These are phyloP conservation scores for Plasmopara halstedii DNA, from an alignment of 352 stramenopile species.

Conservation along the genomic window DNA sequence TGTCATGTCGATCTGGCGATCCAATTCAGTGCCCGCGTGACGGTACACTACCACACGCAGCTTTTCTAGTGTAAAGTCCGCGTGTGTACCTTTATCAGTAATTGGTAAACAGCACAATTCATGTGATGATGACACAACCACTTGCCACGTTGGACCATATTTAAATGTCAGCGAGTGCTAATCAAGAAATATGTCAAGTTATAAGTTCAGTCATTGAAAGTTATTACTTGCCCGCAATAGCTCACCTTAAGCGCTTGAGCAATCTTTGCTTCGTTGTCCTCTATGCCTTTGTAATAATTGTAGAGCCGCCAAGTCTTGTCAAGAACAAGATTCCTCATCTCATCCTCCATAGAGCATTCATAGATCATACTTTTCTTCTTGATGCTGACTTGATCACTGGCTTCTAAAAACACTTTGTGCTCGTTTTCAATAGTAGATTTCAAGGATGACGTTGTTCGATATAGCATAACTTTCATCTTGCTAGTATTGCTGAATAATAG, in stretches of 20 bases:
- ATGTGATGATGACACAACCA: slow-evolving; percentile 38
- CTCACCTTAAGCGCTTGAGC: slow-evolving; percentile 53
- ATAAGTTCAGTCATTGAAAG: slow-evolving; percentile 1
- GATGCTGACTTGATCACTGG: slow-evolving; percentile 5
- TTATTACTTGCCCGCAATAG: not conserved
- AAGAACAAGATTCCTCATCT: slow-evolving; percentile 34
- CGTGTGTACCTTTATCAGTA: slow-evolving; percentile 29
- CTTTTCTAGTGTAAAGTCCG: slow-evolving; percentile 46
- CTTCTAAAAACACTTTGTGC: slow-evolving; percentile 18
- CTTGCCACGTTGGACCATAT: slow-evolving; percentile 71
- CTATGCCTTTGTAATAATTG: slow-evolving; percentile 25
- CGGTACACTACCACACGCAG: slow-evolving; percentile 61
- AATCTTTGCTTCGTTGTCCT: slow-evolving; percentile 39
- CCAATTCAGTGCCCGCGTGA: slow-evolving; percentile 43
- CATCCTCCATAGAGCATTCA: slow-evolving; percentile 48
- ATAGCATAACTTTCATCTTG: slow-evolving; percentile 70
- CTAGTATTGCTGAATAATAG: slow-evolving; percentile 48
- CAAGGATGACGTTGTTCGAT: slow-evolving; percentile 45
- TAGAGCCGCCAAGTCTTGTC: slow-evolving; percentile 33
- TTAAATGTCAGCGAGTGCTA: slow-evolving; percentile 50
- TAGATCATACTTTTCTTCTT: slow-evolving; percentile 44
- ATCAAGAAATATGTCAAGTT: slow-evolving; percentile 1
- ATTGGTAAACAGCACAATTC: slow-evolving; percentile 59
- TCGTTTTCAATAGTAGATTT: slow-evolving; percentile 25
- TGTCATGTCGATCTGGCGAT: slow-evolving; percentile 49